Conservation (phyloP, 768 basidiomycete genomes). For the Cubamyces lactineus region DNA sequence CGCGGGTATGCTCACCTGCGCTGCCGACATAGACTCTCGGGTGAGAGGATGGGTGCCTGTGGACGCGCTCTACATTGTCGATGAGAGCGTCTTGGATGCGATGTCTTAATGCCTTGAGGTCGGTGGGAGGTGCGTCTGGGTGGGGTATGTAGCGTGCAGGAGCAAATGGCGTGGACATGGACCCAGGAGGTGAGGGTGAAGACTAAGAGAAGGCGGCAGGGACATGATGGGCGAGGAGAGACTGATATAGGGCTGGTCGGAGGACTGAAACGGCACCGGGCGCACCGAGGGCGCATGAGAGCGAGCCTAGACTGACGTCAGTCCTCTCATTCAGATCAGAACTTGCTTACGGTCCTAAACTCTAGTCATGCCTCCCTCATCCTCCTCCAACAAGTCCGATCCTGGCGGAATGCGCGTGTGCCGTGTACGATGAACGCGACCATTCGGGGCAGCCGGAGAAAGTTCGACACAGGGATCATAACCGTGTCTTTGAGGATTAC, state of each 20-base stretch:
- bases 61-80: conserved; percentile 26
- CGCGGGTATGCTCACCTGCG: conserved; percentile 22
- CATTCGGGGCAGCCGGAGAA: not conserved
- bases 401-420: not conserved
- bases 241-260: not conserved
- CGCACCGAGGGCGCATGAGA: conserved; percentile 16
- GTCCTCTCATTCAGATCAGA: not conserved
- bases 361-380: not conserved
- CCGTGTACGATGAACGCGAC: not conserved
- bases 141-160: conserved; percentile 28
- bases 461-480: not conserved
- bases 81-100: conserved; percentile 27
- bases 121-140: conserved; percentile 17
- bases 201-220: not conserved
- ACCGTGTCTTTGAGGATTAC: not conserved
- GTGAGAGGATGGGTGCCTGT: conserved; percentile 25
- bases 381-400: not conserved
- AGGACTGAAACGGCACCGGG: not conserved
- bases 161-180: conserved; percentile 4
- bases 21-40: conserved; percentile 28
- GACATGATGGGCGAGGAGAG: not conserved
- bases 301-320: conserved; percentile 22
- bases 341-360: conserved; percentile 5
- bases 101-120: conserved; percentile 18
- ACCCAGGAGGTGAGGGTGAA: not conserved